These are phyloP conservation scores for Anisogramma anomala DNA, from an alignment of 2,329 filamentous ascomycete genomes.

Conservation along the genomic window DNA sequence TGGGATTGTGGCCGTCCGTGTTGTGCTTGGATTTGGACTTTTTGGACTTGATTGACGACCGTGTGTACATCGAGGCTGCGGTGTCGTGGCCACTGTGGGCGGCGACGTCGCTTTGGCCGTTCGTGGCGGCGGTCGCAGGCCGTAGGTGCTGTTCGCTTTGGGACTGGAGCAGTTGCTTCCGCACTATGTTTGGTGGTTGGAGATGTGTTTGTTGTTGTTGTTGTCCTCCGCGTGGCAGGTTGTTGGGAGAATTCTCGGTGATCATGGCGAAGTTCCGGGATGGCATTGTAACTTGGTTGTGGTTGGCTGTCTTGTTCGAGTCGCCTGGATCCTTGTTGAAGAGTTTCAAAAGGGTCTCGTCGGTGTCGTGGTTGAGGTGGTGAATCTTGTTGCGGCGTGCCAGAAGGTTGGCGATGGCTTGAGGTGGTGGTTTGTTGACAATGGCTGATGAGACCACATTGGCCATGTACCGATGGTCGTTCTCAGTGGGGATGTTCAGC, in stretches of 20 bases:
- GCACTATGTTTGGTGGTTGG: slow-evolving; percentile 3
- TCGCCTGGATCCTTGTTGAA: slow-evolving; percentile 81
- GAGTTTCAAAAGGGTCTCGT: slow-evolving; percentile 87
- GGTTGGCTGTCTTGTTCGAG: slow-evolving; percentile 58
- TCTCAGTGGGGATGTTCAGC: slow-evolving; percentile 62
- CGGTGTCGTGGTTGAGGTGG: slow-evolving; percentile 59
- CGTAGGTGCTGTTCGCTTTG: background rate
- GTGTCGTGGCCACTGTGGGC: slow-evolving; percentile 3
- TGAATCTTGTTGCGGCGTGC: slow-evolving; percentile 80
- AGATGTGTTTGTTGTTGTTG: slow-evolving; percentile 6
- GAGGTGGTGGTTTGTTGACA: slow-evolving; percentile 84
- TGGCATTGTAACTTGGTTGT: slow-evolving; percentile 80
- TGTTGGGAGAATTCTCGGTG: slow-evolving; percentile 68
- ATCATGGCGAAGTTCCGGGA: slow-evolving; percentile 90
- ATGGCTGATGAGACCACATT: slow-evolving; percentile 93
- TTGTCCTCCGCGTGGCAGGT: slow-evolving; percentile 17
- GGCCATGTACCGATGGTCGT: slow-evolving; percentile 87
- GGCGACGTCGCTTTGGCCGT: slow-evolving; percentile 5
- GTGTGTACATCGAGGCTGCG: background rate
- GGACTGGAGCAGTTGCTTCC: slow-evolving; percentile 1
- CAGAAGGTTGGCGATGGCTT: slow-evolving; percentile 78
- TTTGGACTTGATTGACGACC: slow-evolving; percentile 7
- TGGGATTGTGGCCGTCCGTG: slow-evolving; percentile 52
- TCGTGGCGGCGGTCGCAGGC: slow-evolving; percentile 8
- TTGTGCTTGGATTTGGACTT: background rate